phyloP scores from a whole-genome alignment of 768 basidiomycete genomes.

The Boletellus sp. region DNA sequence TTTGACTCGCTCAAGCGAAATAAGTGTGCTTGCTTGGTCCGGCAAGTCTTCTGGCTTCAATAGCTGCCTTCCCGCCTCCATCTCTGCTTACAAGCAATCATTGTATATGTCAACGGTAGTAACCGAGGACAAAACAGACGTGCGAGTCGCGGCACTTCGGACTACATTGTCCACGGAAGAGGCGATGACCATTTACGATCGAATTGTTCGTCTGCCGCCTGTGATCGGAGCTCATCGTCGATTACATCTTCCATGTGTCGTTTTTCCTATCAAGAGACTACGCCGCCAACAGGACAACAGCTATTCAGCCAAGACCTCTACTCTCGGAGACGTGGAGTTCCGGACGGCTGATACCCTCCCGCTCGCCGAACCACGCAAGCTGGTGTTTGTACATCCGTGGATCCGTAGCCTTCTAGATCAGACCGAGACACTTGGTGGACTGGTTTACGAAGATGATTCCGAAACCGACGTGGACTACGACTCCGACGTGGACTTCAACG shows the following conservation, averaged over 20 bases:
- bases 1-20: slow-evolving; percentile 4
- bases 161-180: neutral
- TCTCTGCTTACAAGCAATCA: slow-evolving; percentile 1
- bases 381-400: slow-evolving; percentile 13
- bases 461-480: slow-evolving; percentile 3
- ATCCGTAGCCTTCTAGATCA: slow-evolving; percentile 1
- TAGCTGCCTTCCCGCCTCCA: slow-evolving; percentile 5
- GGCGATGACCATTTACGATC: slow-evolving; percentile 1
- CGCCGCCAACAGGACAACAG: neutral
- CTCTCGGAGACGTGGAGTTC: slow-evolving; percentile 7
- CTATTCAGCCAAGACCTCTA: slow-evolving; percentile 6
- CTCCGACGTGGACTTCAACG: slow-evolving; percentile 5
- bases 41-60: slow-evolving; percentile 6
- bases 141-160: neutral
- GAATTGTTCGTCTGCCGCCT: slow-evolving; percentile 5
- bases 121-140: neutral
- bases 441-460: slow-evolving; percentile 7
- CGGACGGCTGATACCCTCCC: slow-evolving; percentile 4
- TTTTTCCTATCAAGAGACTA: slow-evolving; percentile 9
- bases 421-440: neutral
- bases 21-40: slow-evolving; percentile 3
- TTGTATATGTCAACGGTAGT: neutral
- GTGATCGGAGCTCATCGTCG: slow-evolving; percentile 7
- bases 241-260: slow-evolving; percentile 8
- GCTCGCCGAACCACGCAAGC: slow-evolving; percentile 2